These are phyloP conservation scores for Leptographium wingfieldii DNA, from an alignment of 2,329 filamentous ascomycete genomes.

Conservation along the genomic window DNA sequence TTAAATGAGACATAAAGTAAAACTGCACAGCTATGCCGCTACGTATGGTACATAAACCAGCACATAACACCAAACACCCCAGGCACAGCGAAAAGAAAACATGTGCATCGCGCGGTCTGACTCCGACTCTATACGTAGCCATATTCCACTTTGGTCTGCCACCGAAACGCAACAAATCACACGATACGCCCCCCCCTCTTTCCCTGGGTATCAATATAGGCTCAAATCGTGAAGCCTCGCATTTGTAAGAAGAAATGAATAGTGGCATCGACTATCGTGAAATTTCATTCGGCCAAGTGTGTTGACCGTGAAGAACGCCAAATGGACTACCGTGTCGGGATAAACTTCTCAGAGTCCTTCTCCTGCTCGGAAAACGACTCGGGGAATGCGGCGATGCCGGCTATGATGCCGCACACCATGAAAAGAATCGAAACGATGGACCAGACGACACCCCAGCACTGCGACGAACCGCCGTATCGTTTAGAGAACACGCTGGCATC, in stretches of 20 bases:
- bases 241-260: background rate
- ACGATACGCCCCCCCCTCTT: background rate
- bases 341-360: constrained; percentile 54
- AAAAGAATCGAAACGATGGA: constrained; percentile 57
- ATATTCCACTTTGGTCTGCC: background rate
- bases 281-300: background rate
- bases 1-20: background rate
- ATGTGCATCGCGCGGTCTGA: background rate
- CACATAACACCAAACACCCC: background rate
- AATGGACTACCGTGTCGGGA: constrained; percentile 26
- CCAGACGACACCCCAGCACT: constrained; percentile 75
- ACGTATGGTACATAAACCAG: background rate
- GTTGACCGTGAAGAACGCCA: background rate
- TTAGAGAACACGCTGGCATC: constrained; percentile 70
- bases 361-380: constrained; percentile 57
- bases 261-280: background rate
- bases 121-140: background rate
- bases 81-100: background rate
- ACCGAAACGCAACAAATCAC: background rate
- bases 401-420: constrained; percentile 63
- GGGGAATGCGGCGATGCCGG: constrained; percentile 63
- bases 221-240: background rate
- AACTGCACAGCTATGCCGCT: background rate
- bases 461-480: constrained; percentile 64
- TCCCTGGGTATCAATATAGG: constrained; percentile 2